A percentile compares a stretch with the other conserved stretches of the same genome.
Evolutionary conservation across 164 flowering plant species (phyloP).

Genomic region (Liriodendron chinense): DNA sequence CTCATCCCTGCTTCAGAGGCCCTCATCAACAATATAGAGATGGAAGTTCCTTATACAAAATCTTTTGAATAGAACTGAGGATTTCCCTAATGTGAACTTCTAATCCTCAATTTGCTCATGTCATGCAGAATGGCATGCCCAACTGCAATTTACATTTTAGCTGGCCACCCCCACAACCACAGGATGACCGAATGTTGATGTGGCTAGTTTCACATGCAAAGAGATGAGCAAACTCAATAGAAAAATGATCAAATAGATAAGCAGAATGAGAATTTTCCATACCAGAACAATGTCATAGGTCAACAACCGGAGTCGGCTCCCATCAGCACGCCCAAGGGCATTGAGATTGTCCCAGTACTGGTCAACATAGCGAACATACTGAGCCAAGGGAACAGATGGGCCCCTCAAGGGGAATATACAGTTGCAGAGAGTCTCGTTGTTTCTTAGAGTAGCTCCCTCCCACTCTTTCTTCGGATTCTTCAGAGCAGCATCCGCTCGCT

Average conservation of each 20-base stretch:
- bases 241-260: background rate
- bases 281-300: constrained; percentile 98
- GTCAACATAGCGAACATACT: constrained; percentile 80
- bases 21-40: no score
- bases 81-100: no score
- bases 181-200: no score
- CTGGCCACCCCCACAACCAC: background rate
- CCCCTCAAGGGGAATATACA: constrained; percentile 90
- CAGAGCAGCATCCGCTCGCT: constrained; percentile 92
- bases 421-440: constrained; percentile 96
- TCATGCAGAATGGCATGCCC: background rate
- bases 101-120: background rate
- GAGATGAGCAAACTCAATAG: no score
- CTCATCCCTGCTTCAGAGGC: no score
- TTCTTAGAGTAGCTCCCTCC: constrained; percentile 97
- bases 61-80: no score
- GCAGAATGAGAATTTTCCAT: constrained; percentile 10
- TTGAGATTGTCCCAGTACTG: constrained; percentile 95
- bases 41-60: no score
- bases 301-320: constrained; percentile 83
- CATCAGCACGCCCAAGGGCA: constrained; percentile 96
- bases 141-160: background rate
- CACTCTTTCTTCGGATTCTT: constrained; percentile 97
- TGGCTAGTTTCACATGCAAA: no score
- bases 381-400: constrained; percentile 75